A percentile compares a stretch with the other conserved stretches of the same genome.
These are phyloP conservation scores for Penicillium steckii DNA, from an alignment of 495 filamentous ascomycete species.

Conservation along the genomic window DNA sequence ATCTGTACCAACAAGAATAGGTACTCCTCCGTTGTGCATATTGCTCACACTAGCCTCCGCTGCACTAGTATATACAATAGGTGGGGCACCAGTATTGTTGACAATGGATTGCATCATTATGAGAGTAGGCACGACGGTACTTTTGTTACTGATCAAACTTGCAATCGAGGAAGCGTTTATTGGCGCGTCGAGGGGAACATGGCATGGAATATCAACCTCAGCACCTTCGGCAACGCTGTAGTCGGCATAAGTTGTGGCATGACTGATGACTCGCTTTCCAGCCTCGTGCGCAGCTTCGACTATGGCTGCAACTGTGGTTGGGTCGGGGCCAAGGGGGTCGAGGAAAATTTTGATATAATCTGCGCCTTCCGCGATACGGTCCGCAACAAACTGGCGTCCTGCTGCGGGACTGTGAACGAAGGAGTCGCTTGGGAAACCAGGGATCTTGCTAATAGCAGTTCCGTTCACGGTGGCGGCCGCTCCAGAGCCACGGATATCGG, in stretches of 20 bases:
- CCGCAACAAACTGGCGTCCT: neutral
- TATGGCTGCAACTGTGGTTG: neutral
- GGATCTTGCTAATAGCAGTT: neutral
- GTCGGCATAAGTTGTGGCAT: neutral
- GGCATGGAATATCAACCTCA: neutral
- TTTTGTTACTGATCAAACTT: neutral
- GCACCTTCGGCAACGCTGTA: neutral
- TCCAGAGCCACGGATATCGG: neutral
- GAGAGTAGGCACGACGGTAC: neutral
- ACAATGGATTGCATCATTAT: neutral
- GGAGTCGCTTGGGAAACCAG: neutral
- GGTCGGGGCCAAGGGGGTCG: neutral
- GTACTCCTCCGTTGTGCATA: neutral
- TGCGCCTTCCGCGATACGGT: neutral
- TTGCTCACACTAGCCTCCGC: neutral
- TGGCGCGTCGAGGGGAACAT: neutral
- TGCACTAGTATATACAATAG: neutral
- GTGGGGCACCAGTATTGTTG: neutral
- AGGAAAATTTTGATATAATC: neutral
- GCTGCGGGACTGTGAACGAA: neutral
- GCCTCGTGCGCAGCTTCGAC: neutral
- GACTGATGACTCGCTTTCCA: neutral
- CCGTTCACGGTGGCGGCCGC: neutral
- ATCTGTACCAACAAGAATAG: neutral
- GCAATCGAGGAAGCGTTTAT: neutral